phyloP scores from a whole-genome alignment of 2,329 filamentous ascomycete species.

The Fusarium sp. region DNA sequence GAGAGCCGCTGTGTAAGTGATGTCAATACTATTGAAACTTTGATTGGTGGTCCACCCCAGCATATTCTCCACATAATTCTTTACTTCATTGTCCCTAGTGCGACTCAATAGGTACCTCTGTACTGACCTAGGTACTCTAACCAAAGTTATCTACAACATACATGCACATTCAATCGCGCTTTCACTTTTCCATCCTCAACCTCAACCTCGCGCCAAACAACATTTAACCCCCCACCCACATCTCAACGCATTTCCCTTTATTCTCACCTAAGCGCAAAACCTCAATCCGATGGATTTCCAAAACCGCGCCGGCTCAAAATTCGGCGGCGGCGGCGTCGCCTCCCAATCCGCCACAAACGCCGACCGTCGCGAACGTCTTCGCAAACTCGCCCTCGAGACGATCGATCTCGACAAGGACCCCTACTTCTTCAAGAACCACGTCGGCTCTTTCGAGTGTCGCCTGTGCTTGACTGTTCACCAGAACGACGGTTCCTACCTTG shows the following conservation, averaged over 20 bases:
- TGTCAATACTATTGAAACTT: background rate
- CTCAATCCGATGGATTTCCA: conserved; percentile 75
- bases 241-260: background rate
- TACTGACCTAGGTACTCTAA: background rate
- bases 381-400: conserved; percentile 97
- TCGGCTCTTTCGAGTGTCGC: conserved; percentile 97
- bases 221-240: background rate
- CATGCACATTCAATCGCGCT: conserved; percentile 27
- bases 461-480: conserved; percentile 98
- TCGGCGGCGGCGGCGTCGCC: conserved; percentile 96
- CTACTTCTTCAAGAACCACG: conserved; percentile 99
- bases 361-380: conserved; percentile 95
- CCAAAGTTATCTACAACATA: background rate
- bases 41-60: conserved; percentile 38
- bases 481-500: conserved; percentile 98
- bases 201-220: conserved; percentile 25
- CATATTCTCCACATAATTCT: conserved; percentile 20
- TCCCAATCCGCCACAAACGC: conserved; percentile 94
- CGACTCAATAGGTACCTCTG: background rate
- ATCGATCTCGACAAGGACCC: conserved; percentile 99
- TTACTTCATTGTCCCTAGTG: conserved; percentile 18
- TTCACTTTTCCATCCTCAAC: conserved; percentile 33
- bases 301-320: conserved; percentile 97
- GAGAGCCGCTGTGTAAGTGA: background rate
- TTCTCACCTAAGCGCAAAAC: background rate